Conservation (phyloP, 108 stramenopile species). For the Skeletonema costatum region DNA sequence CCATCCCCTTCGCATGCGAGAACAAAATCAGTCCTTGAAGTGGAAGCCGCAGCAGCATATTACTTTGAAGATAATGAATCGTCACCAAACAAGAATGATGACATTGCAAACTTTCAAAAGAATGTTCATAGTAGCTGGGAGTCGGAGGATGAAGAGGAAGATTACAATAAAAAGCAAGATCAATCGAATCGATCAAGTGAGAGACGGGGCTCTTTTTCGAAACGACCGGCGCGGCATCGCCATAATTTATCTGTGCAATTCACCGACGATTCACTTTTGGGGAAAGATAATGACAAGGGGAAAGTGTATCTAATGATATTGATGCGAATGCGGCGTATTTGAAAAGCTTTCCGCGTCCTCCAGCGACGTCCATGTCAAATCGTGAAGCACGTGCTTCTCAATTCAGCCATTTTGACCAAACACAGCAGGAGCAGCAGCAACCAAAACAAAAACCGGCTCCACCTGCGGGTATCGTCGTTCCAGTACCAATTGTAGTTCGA, state of each 20-base stretch:
- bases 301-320: not conserved
- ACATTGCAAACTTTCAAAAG: not conserved
- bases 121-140: constrained; percentile 18
- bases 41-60: constrained; percentile 17
- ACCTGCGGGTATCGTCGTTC: not conserved
- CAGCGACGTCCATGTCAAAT: not conserved
- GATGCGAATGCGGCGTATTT: not conserved
- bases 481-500: constrained; percentile 4
- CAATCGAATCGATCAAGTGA: not conserved
- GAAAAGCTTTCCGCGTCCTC: not conserved
- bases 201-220: not conserved
- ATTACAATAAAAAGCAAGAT: not conserved
- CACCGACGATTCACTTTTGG: not conserved
- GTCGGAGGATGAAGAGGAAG: not conserved
- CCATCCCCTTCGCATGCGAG: not conserved
- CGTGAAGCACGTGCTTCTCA: not conserved
- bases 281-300: not conserved
- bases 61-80: constrained; percentile 12
- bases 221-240: not conserved
- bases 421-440: not conserved
- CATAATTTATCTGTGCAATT: constrained; percentile 8
- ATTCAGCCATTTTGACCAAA: not conserved
- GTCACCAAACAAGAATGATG: not conserved
- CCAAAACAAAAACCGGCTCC: not conserved
- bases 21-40: constrained; percentile 16